phyloP scores from a whole-genome alignment of 2,329 filamentous ascomycete species.

The Lachnellula subtilissima region DNA sequence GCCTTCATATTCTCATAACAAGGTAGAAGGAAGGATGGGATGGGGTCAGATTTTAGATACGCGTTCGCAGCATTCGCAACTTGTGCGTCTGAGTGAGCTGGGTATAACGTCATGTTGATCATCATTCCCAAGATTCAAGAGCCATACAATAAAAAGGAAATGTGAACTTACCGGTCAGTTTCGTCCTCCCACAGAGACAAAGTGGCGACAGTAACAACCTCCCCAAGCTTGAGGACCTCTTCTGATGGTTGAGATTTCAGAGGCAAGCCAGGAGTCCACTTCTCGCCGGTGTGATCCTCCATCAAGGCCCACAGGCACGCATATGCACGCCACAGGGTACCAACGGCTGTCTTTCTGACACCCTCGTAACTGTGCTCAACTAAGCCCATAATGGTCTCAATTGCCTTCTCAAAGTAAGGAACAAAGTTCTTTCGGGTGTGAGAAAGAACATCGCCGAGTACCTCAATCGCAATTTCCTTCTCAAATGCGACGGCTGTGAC shows the following conservation, averaged over 20 bases:
- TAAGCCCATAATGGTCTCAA: slow-evolving; percentile 75
- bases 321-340: slow-evolving; percentile 89
- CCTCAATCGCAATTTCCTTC: slow-evolving; percentile 96
- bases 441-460: slow-evolving; percentile 86
- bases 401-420: slow-evolving; percentile 82
- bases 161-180: slow-evolving; percentile 75
- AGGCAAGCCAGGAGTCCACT: slow-evolving; percentile 87
- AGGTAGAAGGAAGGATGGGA: slow-evolving; percentile 20
- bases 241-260: slow-evolving; percentile 72
- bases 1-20: slow-evolving; percentile 16
- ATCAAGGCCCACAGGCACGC: slow-evolving; percentile 85
- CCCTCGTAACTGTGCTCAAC: slow-evolving; percentile 89
- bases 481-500: slow-evolving; percentile 88
- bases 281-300: slow-evolving; percentile 70
- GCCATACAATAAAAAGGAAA: slow-evolving; percentile 17
- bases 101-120: slow-evolving; percentile 87
- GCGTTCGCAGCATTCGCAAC: slow-evolving; percentile 86
- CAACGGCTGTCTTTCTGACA: slow-evolving; percentile 84
- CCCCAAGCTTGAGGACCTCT: slow-evolving; percentile 78
- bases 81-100: slow-evolving; percentile 98
- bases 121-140: slow-evolving; percentile 56
- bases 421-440: slow-evolving; percentile 77
- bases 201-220: slow-evolving; percentile 79
- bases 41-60: slow-evolving; percentile 49
- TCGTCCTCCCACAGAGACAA: slow-evolving; percentile 85